Base-by-base conservation (phyloP, 2,329 filamentous ascomycete species). In the Ascomycota sp. region DNA sequence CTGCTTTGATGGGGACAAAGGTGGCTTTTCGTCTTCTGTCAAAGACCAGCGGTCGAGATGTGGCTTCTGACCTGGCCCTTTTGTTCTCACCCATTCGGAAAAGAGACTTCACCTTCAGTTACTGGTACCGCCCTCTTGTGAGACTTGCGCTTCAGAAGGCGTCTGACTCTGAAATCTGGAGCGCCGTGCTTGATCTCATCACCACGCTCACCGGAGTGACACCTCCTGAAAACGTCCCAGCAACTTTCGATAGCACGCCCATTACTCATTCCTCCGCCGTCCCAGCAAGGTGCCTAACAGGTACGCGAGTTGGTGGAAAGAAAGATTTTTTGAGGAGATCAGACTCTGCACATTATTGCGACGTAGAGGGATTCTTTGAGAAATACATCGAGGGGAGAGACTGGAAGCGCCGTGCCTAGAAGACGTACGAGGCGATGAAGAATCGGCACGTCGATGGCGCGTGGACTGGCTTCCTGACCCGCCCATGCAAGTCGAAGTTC, bases 261-360 rank as follows among this genome's bases (percentile, higher is more conserved):
- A 33, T 33, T 21, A 29, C 32, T 26, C 29, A 33, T 32, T 32
- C 31, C 23, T 32, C 31, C 27, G 31, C 31, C 27, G n/a, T 32
- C 31, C 20, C 31, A 30, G 31, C 31, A 32, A 26, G 31, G 27
- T 26, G n/a, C 15, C 25, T 12, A 26, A n/a, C n/a, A n/a, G n/a
- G n/a, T n/a, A n/a, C n/a, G n/a, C n/a, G n/a, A n/a, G n/a, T n/a
- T n/a, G n/a, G 28, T 33, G 28, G 15, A 28, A 33, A 27, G 28
- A 30, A 25, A 33, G 23, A 27, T 34, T 7, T 34, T 34, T 26
- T n/a, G 29, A 34, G 20, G 30, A 34, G 26, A 34, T 34, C 20
- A 26, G 30, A 20, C 9, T 32, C 12, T 34, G 27, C 27, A 34
- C 30, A 29, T 29, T 25, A 25, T 25, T 12, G 24, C 24, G 33